A percentile compares a stretch with the other conserved stretches of the same genome.
These are phyloP conservation scores for Tylopilus sp. DNA, from an alignment of 768 basidiomycete genomes.

Conservation along the genomic window DNA sequence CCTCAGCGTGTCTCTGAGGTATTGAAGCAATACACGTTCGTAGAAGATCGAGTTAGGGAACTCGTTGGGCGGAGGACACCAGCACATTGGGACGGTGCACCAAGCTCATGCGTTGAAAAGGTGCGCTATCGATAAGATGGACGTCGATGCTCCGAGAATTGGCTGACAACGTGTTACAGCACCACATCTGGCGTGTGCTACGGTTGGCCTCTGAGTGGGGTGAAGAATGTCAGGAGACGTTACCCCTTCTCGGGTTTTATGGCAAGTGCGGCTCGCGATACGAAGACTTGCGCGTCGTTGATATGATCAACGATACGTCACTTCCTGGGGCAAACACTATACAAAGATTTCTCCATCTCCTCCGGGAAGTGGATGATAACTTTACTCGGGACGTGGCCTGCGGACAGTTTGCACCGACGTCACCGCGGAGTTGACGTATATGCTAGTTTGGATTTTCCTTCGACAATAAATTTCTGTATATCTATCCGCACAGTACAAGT, in stretches of 20 bases:
- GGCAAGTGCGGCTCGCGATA: slow-evolving; percentile 50
- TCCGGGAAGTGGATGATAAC: slow-evolving; percentile 46
- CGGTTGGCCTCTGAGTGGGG: slow-evolving; percentile 42
- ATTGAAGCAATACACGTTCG: slow-evolving; percentile 48
- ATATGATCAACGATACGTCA: slow-evolving; percentile 47
- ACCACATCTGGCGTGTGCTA: slow-evolving; percentile 53
- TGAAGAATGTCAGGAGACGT: slow-evolving; percentile 47
- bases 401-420: neutral
- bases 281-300: slow-evolving; percentile 47
- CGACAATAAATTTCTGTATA: neutral
- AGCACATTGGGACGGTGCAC: slow-evolving; percentile 36
- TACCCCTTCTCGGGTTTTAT: slow-evolving; percentile 50
- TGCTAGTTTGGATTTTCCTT: neutral
- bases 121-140: slow-evolving; percentile 31
- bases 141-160: neutral
- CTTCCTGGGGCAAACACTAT: slow-evolving; percentile 44
- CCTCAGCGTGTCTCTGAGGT: slow-evolving; percentile 41
- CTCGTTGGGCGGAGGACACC: slow-evolving; percentile 44
- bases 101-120: slow-evolving; percentile 40
- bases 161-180: slow-evolving; percentile 15
- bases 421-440: neutral
- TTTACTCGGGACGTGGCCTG: slow-evolving; percentile 30
- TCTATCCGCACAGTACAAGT: slow-evolving; percentile 1
- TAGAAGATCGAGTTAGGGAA: slow-evolving; percentile 47
- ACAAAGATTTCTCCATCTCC: slow-evolving; percentile 44